Conservation (phyloP, 805 yeast species). For the Yamadazyma laniorum region DNA sequence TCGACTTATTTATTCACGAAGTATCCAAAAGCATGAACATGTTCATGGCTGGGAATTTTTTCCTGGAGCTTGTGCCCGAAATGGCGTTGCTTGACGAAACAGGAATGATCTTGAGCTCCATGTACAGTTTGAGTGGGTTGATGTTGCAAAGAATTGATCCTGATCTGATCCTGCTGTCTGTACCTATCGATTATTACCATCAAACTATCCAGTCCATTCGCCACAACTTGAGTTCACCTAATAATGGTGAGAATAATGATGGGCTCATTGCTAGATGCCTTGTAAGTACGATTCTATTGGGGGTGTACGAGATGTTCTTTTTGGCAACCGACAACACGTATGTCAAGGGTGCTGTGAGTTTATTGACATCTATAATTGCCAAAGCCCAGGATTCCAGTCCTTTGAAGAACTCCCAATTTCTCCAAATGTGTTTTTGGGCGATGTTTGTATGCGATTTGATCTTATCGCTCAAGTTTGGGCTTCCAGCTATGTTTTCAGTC, state of each 20-base stretch:
- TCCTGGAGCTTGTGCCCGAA: conserved; percentile 31
- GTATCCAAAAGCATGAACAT: conserved; percentile 32
- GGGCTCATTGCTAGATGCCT: conserved; percentile 36
- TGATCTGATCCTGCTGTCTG: conserved; percentile 24
- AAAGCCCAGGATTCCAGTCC: conserved; percentile 15
- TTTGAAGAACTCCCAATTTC: conserved; percentile 28
- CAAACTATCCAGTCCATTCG: conserved; percentile 33
- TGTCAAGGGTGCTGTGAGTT: conserved; percentile 36
- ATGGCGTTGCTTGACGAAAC: conserved; percentile 40
- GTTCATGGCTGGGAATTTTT: conserved; percentile 28
- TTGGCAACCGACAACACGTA: conserved; percentile 37
- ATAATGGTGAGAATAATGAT: conserved; percentile 14
- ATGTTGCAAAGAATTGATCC: conserved; percentile 32
- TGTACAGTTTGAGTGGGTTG: conserved; percentile 37
- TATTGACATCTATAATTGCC: conserved; percentile 28
- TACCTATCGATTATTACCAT: conserved; percentile 38
- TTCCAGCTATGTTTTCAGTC: conserved; percentile 32
- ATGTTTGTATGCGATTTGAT: conserved; percentile 35
- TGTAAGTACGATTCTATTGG: conserved; percentile 34
- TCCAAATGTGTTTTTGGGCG: conserved; percentile 37
- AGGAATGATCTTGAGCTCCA: conserved; percentile 35
- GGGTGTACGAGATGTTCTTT: conserved; percentile 39
- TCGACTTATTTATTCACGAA: conserved; percentile 32
- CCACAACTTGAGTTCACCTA: conserved; percentile 25
- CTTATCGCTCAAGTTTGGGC: conserved; percentile 29